Evolutionary conservation across 1,284 basidiomycete species (phyloP).

Genomic region (Mrakiaceae sp.): DNA sequence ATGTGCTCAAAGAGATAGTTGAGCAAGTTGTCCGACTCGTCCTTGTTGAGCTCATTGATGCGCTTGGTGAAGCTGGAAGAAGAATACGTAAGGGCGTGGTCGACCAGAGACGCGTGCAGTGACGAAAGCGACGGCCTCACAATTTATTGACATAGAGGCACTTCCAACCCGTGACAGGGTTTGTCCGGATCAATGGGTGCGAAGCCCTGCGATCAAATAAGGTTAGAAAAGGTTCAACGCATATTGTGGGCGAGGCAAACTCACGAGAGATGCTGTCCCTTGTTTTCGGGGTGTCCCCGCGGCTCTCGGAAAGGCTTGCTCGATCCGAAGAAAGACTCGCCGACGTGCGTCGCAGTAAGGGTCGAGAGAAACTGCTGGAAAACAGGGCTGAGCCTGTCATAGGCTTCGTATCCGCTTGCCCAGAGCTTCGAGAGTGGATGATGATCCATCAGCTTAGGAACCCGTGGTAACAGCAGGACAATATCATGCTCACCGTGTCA

Average conservation of each 20-base stretch:
- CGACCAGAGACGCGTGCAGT: background rate
- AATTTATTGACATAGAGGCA: conserved; percentile 18
- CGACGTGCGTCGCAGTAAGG: conserved; percentile 49
- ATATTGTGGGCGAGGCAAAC: too few species aligned
- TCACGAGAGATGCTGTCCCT: conserved; percentile 1
- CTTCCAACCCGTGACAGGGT: conserved; percentile 25
- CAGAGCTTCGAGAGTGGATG: conserved; percentile 25
- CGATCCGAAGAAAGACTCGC: conserved; percentile 39
- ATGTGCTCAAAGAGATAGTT: conserved; percentile 7
- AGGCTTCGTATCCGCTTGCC: conserved; percentile 48
- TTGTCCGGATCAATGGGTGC: conserved; percentile 23
- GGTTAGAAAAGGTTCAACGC: too few species aligned
- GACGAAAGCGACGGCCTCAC: background rate
- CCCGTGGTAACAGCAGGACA: background rate
- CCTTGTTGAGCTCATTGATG: conserved; percentile 16
- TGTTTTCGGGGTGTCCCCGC: conserved; percentile 14
- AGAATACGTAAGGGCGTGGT: conserved; percentile 34
- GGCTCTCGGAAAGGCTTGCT: conserved; percentile 11
- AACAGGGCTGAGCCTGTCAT: conserved; percentile 49
- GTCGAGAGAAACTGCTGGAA: conserved; percentile 49
- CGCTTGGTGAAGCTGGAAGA: conserved; percentile 32
- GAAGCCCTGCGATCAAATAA: conserved; percentile 30
- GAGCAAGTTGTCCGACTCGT: conserved; percentile 16
- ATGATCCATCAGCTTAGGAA: background rate
- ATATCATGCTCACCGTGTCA: conserved; percentile 20